Evolutionary conservation across 106 monocot species (phyloP).

Genomic region (Dendrobium officinale): DNA sequence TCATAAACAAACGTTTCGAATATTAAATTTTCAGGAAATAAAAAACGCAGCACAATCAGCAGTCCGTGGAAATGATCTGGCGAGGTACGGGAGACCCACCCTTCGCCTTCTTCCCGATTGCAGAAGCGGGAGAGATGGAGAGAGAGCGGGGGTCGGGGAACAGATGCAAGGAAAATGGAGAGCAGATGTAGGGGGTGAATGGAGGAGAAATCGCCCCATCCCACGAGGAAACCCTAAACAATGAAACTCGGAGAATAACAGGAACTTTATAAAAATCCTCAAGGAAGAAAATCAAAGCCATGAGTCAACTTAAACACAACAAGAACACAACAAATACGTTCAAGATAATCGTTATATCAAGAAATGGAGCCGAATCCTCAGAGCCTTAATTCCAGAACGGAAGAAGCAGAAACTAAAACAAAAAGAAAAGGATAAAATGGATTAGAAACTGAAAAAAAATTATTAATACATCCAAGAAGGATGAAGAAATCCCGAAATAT

Average conservation of each 20-base stretch:
- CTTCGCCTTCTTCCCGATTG: slow-evolving; percentile 22
- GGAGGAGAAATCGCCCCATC: neutral
- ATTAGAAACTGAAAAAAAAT: slow-evolving; percentile 1
- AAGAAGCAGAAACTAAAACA: neutral
- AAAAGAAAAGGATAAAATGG: neutral
- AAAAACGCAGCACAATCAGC: neutral
- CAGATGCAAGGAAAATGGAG: neutral
- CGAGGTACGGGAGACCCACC: slow-evolving; percentile 1
- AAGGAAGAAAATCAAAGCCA: slow-evolving; percentile 1
- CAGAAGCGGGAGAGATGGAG: neutral
- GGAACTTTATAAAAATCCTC: neutral
- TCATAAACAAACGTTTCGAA: neutral
- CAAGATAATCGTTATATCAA: neutral
- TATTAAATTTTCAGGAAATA: neutral
- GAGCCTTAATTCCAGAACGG: neutral
- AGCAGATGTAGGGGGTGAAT: neutral
- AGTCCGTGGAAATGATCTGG: neutral
- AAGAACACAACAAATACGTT: neutral
- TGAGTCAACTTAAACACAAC: neutral
- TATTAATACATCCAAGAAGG: neutral
- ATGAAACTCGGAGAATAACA: neutral
- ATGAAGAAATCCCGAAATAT: neutral
- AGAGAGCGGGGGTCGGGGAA: neutral
- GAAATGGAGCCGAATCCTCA: slow-evolving; percentile 2
- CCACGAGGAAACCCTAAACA: too few species aligned